Evolutionary conservation across 1,284 basidiomycete species (phyloP), one percentile per base, ranked within the genome.

Genomic region (Ustilago tritici): DNA sequence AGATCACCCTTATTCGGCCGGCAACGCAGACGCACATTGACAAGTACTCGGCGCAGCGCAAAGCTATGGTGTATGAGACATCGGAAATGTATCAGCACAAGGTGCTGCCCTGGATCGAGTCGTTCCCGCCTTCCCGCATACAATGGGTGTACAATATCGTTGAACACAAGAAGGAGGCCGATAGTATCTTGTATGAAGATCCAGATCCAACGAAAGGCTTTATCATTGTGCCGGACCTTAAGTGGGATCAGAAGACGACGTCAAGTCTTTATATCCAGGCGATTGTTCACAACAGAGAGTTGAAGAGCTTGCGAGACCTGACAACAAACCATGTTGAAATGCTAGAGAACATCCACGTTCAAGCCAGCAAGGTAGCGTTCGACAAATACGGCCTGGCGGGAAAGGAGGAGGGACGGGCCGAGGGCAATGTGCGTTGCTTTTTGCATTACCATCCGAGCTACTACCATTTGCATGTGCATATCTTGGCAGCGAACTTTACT

Each of bases 401-500:
- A 3, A 90, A 91, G 2, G 89, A 90, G 11, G 49, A 64, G 0
- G 64, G 65, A 8, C 36, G 41, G 5, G 56, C 69, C 0, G 50
- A 62, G 2, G 73, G 78, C n/a, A 79, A 78, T 28, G 82, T 98
- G 69, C 88, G 95, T 67, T 89, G 96, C 88, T 96, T 92, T 82
- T 88, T 98, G 32, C 96, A 99, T 85, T 98, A 99, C 85, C 95
- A 98, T 85, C 96, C 96, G 0, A 93, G 92, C 46, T 98, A 98
- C 84, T 98, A 85, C 85, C 95, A 96, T 82, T 93, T 97, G 82
- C 95, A 97, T 79, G 93, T 99, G 0, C 97, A 99, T 81, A 92
- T 98, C 61, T 93, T 96, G 8, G 92, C 91, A 8, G 66, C 78
- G 3, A 78, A 85, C 61, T 79, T 69, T 60, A 65, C 69, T 6